phyloP scores from a whole-genome alignment of 1,139 yeast species.

The Magnusiomyces fungicola region DNA sequence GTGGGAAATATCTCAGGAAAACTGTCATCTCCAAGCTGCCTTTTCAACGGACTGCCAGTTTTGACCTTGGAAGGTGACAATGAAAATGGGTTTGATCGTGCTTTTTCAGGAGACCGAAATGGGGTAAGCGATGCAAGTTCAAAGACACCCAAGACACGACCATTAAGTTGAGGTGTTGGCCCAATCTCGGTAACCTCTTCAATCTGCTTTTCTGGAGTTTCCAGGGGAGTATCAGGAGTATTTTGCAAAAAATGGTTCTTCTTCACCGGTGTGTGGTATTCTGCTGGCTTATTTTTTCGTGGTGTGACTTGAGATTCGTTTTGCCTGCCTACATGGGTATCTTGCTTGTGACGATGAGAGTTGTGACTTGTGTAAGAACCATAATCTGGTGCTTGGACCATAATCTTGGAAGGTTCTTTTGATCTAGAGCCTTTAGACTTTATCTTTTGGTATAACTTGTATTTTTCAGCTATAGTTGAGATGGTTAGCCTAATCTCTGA shows the following conservation, averaged over 20 bases:
- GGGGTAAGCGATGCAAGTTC: slow-evolving; percentile 36
- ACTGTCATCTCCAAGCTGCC: too few relatives aligned
- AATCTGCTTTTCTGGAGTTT: background rate
- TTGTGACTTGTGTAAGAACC: too few relatives aligned
- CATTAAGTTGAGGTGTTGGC: slow-evolving; percentile 72
- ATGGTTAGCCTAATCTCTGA: slow-evolving; percentile 5
- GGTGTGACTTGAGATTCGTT: too few relatives aligned
- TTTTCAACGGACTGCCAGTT: background rate
- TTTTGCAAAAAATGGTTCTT: too few relatives aligned
- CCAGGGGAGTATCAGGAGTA: too few relatives aligned
- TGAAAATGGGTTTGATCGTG: background rate
- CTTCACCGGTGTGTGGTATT: too few relatives aligned
- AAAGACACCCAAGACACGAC: slow-evolving; percentile 59
- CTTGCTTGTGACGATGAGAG: too few relatives aligned
- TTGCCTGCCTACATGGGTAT: too few relatives aligned
- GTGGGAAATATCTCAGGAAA: background rate
- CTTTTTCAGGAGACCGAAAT: slow-evolving; percentile 23
- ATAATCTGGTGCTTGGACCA: too few relatives aligned
- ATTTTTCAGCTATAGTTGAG: slow-evolving; percentile 23
- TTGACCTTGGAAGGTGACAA: background rate
- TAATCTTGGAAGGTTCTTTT: too few relatives aligned
- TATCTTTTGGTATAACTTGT: slow-evolving; percentile 39
- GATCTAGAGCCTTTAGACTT: slow-evolving; percentile 20
- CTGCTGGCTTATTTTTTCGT: too few relatives aligned
- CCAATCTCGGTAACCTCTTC: slow-evolving; percentile 43